Evolutionary conservation across 1,284 basidiomycete species (phyloP), one percentile per base, ranked within the genome.

Genomic region (Trichosporon sp.): DNA sequence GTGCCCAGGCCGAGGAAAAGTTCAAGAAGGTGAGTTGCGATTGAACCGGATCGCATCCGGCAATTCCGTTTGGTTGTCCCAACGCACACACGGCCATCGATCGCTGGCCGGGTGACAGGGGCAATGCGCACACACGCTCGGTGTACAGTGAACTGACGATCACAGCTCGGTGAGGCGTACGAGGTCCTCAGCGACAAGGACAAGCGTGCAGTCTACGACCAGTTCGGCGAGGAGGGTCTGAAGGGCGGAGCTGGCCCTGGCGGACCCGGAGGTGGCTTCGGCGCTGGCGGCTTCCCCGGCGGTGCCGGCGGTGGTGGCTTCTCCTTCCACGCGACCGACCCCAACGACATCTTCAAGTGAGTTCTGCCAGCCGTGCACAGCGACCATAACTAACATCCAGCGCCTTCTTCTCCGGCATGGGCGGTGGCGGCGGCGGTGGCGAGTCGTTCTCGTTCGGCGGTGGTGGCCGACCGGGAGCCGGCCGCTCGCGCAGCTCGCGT

Each of bases 211-310:
- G 85, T 98, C 35, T 99, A 97, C 77, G 96, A 99, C 83, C 94
- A 96, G 77, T 92, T 94, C 73, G 96, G 96, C 40, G 96, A 98
- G 83, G 96, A 98, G 76, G 96, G 96, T 1, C 87, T 98, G 75
- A 98, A 98, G 83, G 84, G 81, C 35, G 85, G 84, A 59, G 84
- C 78, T 21, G 82, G 56, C 21, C 67, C 69, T 43, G 68, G 81
- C 6, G 88, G 87, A 19, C 80, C 82, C 12, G 84, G 84, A 65
- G 82, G 81, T 67, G 84, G 85, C 61, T 85, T 86, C 67, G 83
- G 85, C 35, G 79, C 71, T 21, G 76, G 76, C 32, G 79, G 86
- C 63, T 89, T 89, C 83, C 88, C 88, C 37, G 87, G 87, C 21
- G 73, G 73, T 59, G 78, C 75, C 12, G 86, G 86, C 10, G 76